Conservation (phyloP, 345 rosid genomes). For the Brassica cretica region DNA sequence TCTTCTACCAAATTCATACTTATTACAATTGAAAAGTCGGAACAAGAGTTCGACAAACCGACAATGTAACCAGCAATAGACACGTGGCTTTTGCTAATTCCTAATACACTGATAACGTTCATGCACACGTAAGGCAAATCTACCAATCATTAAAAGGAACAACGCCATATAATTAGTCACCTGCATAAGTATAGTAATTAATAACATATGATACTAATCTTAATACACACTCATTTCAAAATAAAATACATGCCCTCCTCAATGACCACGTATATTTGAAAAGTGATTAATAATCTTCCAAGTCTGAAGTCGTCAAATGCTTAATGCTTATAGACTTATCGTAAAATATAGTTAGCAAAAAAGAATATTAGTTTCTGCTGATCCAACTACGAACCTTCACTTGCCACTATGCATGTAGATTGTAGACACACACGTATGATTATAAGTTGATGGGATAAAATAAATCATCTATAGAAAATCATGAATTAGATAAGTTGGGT, state of each 20-base stretch:
- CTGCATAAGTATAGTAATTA: neutral
- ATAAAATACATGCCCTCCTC: neutral
- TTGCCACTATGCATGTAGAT: conserved; percentile 1
- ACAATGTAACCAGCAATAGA: conserved; percentile 53
- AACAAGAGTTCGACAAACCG: conserved; percentile 49
- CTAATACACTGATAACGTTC: conserved; percentile 46
- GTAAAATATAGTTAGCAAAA: too few species aligned
- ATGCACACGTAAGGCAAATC: conserved; percentile 55
- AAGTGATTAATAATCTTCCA: neutral
- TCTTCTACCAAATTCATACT: conserved; percentile 25
- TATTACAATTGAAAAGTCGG: conserved; percentile 3
- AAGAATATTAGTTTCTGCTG: neutral
- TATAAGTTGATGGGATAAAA: neutral
- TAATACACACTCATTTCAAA: neutral
- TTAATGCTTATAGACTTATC: neutral
- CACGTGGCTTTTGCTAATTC: conserved; percentile 50
- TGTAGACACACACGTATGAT: neutral
- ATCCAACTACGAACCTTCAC: conserved; percentile 8
- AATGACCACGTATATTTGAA: conserved; percentile 12
- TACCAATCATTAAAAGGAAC: conserved; percentile 43
- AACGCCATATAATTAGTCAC: conserved; percentile 28
- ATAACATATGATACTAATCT: conserved; percentile 18
- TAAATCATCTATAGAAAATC: neutral
- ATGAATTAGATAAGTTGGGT: neutral
- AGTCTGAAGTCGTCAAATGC: neutral